Percentiles rank a stretch among this genome's conserved stretches.
Evolutionary conservation across 2,329 filamentous ascomycete genomes (phyloP).

Genomic region (Trichocomaceae sp.): DNA sequence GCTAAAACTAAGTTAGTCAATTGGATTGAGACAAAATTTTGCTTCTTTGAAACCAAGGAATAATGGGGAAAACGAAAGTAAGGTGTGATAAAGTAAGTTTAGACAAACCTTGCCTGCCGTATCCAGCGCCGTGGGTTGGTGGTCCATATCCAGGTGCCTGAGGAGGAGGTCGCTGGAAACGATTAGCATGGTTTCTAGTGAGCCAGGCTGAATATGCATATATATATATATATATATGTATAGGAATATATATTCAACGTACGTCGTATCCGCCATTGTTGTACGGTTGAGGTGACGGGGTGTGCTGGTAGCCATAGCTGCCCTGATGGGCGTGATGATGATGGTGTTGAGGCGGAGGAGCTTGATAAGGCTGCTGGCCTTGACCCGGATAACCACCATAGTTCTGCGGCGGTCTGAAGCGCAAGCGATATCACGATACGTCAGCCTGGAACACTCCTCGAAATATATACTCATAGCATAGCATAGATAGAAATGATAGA

Average conservation of each 20-base stretch:
- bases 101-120: slow-evolving; percentile 36
- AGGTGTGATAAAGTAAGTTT: not conserved
- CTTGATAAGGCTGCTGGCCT: slow-evolving; percentile 31
- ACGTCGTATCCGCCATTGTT: slow-evolving; percentile 32
- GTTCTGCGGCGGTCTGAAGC: slow-evolving; percentile 24
- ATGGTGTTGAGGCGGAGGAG: slow-evolving; percentile 34
- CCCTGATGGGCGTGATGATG: slow-evolving; percentile 19
- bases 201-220: not conserved
- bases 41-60: not conserved
- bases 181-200: not conserved
- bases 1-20: slow-evolving; percentile 40
- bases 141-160: slow-evolving; percentile 16
- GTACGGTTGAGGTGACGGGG: slow-evolving; percentile 36
- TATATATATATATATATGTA: too few species aligned
- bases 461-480: not conserved
- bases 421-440: not conserved
- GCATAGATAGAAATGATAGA: too few species aligned
- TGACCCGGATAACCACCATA: slow-evolving; percentile 36
- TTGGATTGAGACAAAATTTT: not conserved
- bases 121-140: slow-evolving; percentile 32
- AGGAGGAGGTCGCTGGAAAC: slow-evolving; percentile 21
- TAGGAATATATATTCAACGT: slow-evolving; percentile 21
- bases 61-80: not conserved
- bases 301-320: slow-evolving; percentile 36
- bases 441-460: not conserved